Percentiles rank a stretch among this genome's conserved stretches.
Evolutionary conservation across 345 rosid genomes (phyloP).

Genomic region (Balakata baccata): DNA sequence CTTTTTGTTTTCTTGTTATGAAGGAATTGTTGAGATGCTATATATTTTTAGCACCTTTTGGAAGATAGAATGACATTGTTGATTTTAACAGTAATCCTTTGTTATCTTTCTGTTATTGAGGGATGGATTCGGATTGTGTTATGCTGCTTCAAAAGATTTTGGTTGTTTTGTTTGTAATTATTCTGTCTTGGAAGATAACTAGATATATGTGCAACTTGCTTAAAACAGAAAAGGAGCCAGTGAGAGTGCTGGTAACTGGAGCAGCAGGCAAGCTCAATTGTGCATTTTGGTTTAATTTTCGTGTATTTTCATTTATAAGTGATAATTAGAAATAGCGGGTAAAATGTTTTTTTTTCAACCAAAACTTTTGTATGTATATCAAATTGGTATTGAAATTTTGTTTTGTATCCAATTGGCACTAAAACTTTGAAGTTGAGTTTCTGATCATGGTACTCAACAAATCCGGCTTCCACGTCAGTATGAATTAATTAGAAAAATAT

Average conservation of each 20-base stretch:
- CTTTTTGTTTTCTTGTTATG: constrained; percentile 13
- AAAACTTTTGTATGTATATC: too few relatives aligned
- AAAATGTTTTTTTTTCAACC: too few relatives aligned
- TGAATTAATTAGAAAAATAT: too few relatives aligned
- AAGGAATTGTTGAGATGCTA: constrained; percentile 14
- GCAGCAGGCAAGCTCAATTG: constrained; percentile 64
- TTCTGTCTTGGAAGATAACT: constrained; percentile 55
- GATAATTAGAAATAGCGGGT: background rate
- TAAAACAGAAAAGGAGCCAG: constrained; percentile 56
- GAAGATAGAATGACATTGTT: constrained; percentile 9
- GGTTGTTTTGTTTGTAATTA: constrained; percentile 40
- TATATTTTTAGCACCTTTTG: background rate
- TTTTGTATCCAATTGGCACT: too few relatives aligned
- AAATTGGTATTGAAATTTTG: too few relatives aligned
- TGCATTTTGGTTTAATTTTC: background rate
- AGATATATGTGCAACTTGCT: constrained; percentile 52
- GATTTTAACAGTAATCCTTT: constrained; percentile 15
- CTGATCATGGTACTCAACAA: too few relatives aligned
- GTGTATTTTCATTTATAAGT: background rate
- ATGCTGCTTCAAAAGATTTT: constrained; percentile 45
- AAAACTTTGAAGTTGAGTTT: too few relatives aligned
- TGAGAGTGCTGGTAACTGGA: constrained; percentile 61
- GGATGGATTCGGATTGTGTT: constrained; percentile 37
- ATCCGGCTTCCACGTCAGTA: too few relatives aligned
- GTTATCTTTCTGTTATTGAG: constrained; percentile 4